A percentile compares a stretch with the other conserved stretches of the same genome.
Evolutionary conservation across 164 flowering plant genomes (phyloP).

Genomic region (Nymphaea colorata): DNA sequence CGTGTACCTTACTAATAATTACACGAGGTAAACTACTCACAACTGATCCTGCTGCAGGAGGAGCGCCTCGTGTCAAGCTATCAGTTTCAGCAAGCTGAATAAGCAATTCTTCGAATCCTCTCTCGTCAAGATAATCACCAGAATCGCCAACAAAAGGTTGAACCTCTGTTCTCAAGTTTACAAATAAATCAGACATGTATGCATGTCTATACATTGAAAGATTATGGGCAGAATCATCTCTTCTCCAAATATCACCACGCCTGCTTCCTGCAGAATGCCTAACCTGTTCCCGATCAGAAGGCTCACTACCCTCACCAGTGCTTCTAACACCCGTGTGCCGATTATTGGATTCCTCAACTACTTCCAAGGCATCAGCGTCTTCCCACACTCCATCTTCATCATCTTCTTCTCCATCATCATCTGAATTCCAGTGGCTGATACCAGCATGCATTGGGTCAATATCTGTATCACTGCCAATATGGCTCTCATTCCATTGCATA

Average conservation of each 20-base stretch:
- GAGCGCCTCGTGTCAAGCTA: slow-evolving; percentile 60
- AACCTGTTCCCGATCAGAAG: slow-evolving; percentile 9
- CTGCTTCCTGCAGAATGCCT: slow-evolving; percentile 21
- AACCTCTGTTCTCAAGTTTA: slow-evolving; percentile 11
- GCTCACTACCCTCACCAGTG: slow-evolving; percentile 13
- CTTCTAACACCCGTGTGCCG: slow-evolving; percentile 13
- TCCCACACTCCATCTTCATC: slow-evolving; percentile 46
- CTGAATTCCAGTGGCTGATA: slow-evolving; percentile 48
- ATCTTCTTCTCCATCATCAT: slow-evolving; percentile 41
- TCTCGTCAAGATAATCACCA: slow-evolving; percentile 40
- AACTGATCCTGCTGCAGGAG: slow-evolving; percentile 65
- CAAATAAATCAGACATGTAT: not conserved
- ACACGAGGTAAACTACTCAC: slow-evolving; percentile 49
- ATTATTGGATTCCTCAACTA: slow-evolving; percentile 15
- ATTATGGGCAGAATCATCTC: not conserved
- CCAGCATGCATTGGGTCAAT: slow-evolving; percentile 96
- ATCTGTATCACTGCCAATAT: slow-evolving; percentile 56
- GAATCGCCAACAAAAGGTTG: slow-evolving; percentile 20
- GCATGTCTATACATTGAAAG: not conserved
- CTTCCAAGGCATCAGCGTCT: slow-evolving; percentile 27
- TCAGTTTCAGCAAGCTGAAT: slow-evolving; percentile 46
- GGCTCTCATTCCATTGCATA: slow-evolving; percentile 32
- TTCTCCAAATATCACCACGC: slow-evolving; percentile 18
- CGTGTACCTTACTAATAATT: slow-evolving; percentile 32
- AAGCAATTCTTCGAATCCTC: slow-evolving; percentile 53